Evolutionary conservation across 2,329 filamentous ascomycete species (phyloP), one percentile per base, ranked within the genome.

Genomic region (Sporothrix pseudoabietina): DNA sequence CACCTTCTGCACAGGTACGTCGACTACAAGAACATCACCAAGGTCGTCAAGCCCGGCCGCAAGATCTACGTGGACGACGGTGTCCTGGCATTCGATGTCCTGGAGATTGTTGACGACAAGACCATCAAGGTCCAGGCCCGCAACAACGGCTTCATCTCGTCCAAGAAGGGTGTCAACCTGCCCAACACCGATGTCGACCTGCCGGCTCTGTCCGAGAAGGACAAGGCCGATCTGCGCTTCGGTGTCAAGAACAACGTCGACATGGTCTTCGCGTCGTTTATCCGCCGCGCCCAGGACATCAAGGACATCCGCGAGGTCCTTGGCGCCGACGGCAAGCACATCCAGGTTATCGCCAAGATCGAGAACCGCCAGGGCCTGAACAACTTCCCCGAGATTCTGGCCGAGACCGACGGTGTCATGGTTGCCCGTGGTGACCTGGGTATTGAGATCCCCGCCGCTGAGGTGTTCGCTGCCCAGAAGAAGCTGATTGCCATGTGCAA

Each of bases 401-500:
- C 90, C 81, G 94, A 94, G 86, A 98, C 96, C 6, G 96, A 99
- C 83, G 96, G 96, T 88, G 94, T 99, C 87, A 99, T 99, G 96
- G 96, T 99, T 78, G 96, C 96, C 80, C 95, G 96, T 90, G 96
- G 96, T 86, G 96, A 98, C 82, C 87, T 97, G 77, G 96, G 96
- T 87, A 99, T 99, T 79, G 96, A 99, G 86, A 99, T 99, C 79
- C 95, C 96, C 69, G 95, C 96, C 75, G 94, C 95, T 77, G 96
- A 99, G 88, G 96, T 99, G 78, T 99, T 99, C 85, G 94, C 97
- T 78, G 96, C 96, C 73, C 96, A 99, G 88, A 99, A 99, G 92
- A 99, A 99, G 93, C 94, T 99, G 89, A 99, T 99, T 84, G 94
- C 96, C 85, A 98, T 98, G 91, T 99, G 96, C 90, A 99, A 99